Base-by-base conservation (phyloP, 768 basidiomycete genomes). In the Russula brevipes region DNA sequence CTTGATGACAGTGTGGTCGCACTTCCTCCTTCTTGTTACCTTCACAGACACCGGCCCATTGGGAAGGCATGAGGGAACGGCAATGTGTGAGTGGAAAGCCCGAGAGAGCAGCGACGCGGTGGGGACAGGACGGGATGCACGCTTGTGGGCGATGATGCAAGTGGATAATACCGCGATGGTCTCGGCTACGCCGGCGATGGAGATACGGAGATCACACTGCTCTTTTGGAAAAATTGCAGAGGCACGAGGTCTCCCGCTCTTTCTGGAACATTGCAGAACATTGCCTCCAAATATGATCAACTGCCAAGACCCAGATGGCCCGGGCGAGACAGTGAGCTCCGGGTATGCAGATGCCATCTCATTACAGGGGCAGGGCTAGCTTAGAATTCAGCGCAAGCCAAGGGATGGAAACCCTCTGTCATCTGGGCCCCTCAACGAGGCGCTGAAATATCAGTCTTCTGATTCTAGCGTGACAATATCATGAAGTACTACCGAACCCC, bases 341-440 rank as follows among this genome's bases (percentile, higher is more conserved):
- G 39, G 38, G 46, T 11, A 19, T 62, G 44, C 24, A 31, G 55
- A 31, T 44, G 41, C 47, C 12, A 14, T 51, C 49, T 51, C 54
- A 54, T 35, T 41, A 49, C 53, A 55, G 19, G 47, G 36, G 24
- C 47, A 4, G 54, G 46, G 58, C 47, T 46, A 54, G 63, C 63
- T 54, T 53, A 55, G 59, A 54, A 49, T 54, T 45, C 63, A 60
- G 63, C 54, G 42, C 59, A 50, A 44, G 56, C n/a, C 56, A 46
- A 31, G 45, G 45, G 17, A 58, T 17, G 16, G 42, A 24, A 58
- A 45, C 35, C 50, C 42, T 58, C 46, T 44, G 41, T 31, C 62
- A 33, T 58, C 33, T 38, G 56, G 11, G 4, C 38, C 42, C 57
- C 45, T 53, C 53, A 24, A 54, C 52, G 44, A 58, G 51, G 50